Percentiles rank a stretch among this genome's conserved stretches.
Evolutionary conservation across 148 eudicot species (phyloP).

Genomic region (Rhododendron griersonianum): DNA sequence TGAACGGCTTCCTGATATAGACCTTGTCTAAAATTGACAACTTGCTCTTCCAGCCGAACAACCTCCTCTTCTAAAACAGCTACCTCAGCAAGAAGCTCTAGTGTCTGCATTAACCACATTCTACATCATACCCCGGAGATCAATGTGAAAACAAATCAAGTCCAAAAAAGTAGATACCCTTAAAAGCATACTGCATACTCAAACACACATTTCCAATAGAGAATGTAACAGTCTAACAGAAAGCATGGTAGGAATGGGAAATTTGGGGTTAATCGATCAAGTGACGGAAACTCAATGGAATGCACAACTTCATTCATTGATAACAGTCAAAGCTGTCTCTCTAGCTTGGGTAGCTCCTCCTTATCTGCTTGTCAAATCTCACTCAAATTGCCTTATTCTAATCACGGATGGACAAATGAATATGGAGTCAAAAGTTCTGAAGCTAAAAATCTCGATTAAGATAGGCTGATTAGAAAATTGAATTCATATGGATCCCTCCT

Average conservation of each 20-base stretch:
- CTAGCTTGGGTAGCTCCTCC: neutral
- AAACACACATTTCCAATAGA: neutral
- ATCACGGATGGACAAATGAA: neutral
- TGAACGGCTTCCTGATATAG: slow-evolving; percentile 60
- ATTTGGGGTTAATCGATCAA: neutral
- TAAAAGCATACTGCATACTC: too few relatives aligned
- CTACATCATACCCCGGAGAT: neutral
- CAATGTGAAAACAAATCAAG: neutral
- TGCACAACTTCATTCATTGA: neutral
- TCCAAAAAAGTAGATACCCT: neutral
- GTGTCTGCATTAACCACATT: slow-evolving; percentile 40
- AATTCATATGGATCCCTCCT: neutral
- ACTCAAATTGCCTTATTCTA: neutral
- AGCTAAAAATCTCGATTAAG: neutral
- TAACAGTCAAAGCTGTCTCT: neutral
- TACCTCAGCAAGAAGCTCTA: slow-evolving; percentile 91
- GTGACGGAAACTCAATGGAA: neutral
- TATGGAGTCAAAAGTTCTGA: neutral
- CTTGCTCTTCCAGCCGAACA: slow-evolving; percentile 79
- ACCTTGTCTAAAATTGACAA: slow-evolving; percentile 53
- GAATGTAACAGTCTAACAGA: neutral
- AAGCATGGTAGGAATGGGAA: neutral
- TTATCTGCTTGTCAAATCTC: neutral
- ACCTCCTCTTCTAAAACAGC: slow-evolving; percentile 98
- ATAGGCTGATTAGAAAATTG: neutral